Percentiles rank a stretch among this genome's conserved stretches.
These are phyloP conservation scores for Neoboletus subvelutipes DNA, from an alignment of 768 basidiomycete species.

Conservation along the genomic window DNA sequence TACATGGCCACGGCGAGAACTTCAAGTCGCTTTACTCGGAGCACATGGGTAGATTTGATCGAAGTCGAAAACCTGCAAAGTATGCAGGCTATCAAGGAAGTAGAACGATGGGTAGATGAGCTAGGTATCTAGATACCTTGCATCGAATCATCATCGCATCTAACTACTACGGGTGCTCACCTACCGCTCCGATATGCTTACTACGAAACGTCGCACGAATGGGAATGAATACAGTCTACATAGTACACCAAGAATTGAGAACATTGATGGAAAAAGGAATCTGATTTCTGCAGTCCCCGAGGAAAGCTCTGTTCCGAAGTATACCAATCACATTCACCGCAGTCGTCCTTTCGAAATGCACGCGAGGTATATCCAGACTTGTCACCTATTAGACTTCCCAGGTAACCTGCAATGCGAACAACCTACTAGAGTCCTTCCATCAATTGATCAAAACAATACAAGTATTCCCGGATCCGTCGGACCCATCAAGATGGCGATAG, in stretches of 20 bases:
- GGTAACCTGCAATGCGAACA: no score
- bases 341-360: neutral
- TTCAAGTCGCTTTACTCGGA: constrained; percentile 42
- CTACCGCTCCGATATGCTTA: neutral
- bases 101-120: constrained; percentile 57
- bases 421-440: no score
- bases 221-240: neutral
- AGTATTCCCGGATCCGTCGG: no score
- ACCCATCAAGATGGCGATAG: no score
- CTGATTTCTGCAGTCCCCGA: neutral
- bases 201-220: neutral
- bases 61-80: constrained; percentile 37
- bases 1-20: constrained; percentile 36
- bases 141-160: neutral
- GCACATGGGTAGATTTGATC: constrained; percentile 40
- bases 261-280: neutral
- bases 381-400: no score
- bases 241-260: neutral
- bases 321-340: neutral
- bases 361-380: neutral
- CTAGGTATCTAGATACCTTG: constrained; percentile 43
- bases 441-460: no score
- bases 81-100: constrained; percentile 38
- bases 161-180: neutral
- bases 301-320: neutral